Evolutionary conservation across 192 early-diverging fungal species (phyloP).

Genomic region (Backusella macrospora): DNA sequence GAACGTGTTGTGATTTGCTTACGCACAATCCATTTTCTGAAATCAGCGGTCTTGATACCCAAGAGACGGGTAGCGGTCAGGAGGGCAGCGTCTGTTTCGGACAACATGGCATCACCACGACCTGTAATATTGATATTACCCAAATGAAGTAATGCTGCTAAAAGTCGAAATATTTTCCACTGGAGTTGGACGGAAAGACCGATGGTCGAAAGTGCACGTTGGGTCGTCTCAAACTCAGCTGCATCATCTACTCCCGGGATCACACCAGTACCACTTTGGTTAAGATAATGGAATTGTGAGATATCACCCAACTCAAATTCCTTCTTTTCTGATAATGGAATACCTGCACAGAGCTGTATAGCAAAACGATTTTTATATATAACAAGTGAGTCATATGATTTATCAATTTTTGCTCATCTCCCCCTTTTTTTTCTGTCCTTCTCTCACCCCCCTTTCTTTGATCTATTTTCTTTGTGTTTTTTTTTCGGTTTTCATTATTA

Average conservation of each 20-base stretch:
- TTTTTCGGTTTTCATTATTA: no score
- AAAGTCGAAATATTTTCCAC: constrained; percentile 87
- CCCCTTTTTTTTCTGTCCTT: no score
- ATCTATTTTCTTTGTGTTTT: neutral
- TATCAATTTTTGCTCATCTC: no score
- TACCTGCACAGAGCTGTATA: constrained; percentile 80
- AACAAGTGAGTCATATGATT: neutral
- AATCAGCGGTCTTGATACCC: constrained; percentile 75
- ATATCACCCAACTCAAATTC: constrained; percentile 80
- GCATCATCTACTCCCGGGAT: constrained; percentile 92
- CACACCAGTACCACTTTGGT: constrained; percentile 81
- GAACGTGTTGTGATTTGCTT: constrained; percentile 64
- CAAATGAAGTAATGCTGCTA: constrained; percentile 92
- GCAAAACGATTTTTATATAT: neutral
- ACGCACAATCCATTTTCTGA: constrained; percentile 95
- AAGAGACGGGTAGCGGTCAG: constrained; percentile 71
- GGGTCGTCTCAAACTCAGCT: constrained; percentile 87
- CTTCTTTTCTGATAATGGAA: constrained; percentile 79
- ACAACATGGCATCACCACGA: constrained; percentile 58
- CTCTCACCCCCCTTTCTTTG: neutral
- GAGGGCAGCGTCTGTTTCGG: constrained; percentile 79
- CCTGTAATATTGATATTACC: constrained; percentile 92
- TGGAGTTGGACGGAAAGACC: constrained; percentile 84
- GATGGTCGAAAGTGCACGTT: constrained; percentile 81
- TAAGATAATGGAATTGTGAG: constrained; percentile 83